Evolutionary conservation across 805 yeast species (phyloP).

Genomic region (Monosporozyma siamensis): DNA sequence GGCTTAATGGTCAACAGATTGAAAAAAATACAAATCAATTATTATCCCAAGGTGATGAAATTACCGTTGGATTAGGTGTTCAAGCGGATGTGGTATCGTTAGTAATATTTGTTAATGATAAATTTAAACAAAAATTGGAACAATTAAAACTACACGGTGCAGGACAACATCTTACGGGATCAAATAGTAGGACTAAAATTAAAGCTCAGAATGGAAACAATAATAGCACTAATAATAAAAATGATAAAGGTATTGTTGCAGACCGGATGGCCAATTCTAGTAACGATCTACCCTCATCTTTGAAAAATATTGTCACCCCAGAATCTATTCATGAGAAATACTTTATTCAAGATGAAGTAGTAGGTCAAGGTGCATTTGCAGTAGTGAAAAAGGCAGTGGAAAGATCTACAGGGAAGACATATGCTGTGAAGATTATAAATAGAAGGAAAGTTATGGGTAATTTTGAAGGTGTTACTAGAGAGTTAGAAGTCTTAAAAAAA

Average conservation of each 20-base stretch:
- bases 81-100: conserved; percentile 51
- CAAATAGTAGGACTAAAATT: not conserved
- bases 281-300: not conserved
- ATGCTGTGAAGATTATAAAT: conserved; percentile 84
- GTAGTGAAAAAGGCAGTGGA: conserved; percentile 87
- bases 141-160: conserved; percentile 9
- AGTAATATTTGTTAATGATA: conserved; percentile 37
- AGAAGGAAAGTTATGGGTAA: conserved; percentile 73
- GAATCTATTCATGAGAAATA: conserved; percentile 48
- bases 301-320: not conserved
- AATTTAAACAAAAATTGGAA: conserved; percentile 23
- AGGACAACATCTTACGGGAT: not conserved
- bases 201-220: not conserved
- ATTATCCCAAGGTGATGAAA: conserved; percentile 86
- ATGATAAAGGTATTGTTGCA: not conserved
- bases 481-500: conserved; percentile 67
- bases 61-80: conserved; percentile 82
- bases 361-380: conserved; percentile 98
- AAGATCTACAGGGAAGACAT: conserved; percentile 73
- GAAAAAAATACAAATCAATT: conserved; percentile 73
- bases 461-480: conserved; percentile 75
- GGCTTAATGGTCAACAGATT: conserved; percentile 62
- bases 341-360: conserved; percentile 71
- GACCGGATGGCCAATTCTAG: not conserved
- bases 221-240: not conserved